Evolutionary conservation across 371 early-diverging fungal genomes (phyloP).

Genomic region (Chytridium lagenaria): DNA sequence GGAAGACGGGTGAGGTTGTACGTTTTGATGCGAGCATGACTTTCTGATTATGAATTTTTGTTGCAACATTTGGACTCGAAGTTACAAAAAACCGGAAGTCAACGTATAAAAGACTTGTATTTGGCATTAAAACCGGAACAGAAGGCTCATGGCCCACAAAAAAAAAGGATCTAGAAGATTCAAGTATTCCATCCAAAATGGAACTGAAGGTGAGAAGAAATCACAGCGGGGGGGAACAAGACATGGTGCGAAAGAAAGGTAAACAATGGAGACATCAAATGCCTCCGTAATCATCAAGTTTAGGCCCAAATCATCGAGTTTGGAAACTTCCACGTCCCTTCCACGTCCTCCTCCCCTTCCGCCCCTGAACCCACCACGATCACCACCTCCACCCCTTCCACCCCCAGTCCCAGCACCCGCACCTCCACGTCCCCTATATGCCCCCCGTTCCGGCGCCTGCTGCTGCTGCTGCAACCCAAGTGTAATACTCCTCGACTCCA

Average conservation of each 20-base stretch:
- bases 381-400: conserved; percentile 13
- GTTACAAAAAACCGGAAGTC: too few relatives aligned
- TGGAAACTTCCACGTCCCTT: not conserved
- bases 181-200: too few relatives aligned
- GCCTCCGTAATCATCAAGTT: not conserved
- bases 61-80: too few relatives aligned
- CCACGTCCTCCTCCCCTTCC: conserved; percentile 20
- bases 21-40: too few relatives aligned
- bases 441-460: conserved; percentile 24
- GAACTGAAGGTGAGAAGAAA: too few relatives aligned
- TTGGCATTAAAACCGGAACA: too few relatives aligned
- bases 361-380: not conserved
- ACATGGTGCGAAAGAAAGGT: not conserved
- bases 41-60: too few relatives aligned
- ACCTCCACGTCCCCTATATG: not conserved
- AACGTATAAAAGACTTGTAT: too few relatives aligned
- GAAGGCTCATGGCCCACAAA: not conserved
- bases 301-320: not conserved
- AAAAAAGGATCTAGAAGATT: not conserved
- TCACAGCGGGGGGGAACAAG: too few relatives aligned
- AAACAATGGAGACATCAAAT: not conserved
- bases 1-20: too few relatives aligned
- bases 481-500: conserved; percentile 54
- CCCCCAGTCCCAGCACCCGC: not conserved
- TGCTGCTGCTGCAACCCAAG: conserved; percentile 49